Evolutionary conservation across 306 rosid species (phyloP).

Genomic region (Lotus japonicus): DNA sequence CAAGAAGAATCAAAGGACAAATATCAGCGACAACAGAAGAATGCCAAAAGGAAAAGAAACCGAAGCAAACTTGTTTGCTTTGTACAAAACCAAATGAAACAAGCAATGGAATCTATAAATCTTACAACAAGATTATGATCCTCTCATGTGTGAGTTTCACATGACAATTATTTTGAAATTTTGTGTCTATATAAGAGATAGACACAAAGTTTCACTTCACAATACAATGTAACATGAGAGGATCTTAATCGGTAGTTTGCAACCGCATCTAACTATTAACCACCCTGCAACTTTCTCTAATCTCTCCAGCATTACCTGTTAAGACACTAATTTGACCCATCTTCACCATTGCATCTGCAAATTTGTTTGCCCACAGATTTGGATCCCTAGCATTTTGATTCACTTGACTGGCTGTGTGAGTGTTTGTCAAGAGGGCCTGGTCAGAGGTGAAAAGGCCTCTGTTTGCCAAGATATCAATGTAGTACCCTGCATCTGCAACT

Average conservation of each 20-base stretch:
- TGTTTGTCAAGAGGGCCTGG: constrained; percentile 43
- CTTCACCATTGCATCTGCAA: constrained; percentile 62
- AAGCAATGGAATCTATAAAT: not conserved
- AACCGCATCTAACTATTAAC: constrained; percentile 14
- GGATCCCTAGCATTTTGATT: constrained; percentile 38
- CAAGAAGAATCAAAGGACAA: not conserved
- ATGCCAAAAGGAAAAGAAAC: not conserved
- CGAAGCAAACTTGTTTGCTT: constrained; percentile 9
- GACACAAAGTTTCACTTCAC: too few relatives aligned
- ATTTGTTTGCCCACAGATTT: constrained; percentile 35
- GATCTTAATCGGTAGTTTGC: too few relatives aligned
- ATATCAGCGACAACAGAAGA: not conserved
- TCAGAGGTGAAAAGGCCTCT: constrained; percentile 62
- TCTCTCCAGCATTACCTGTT: constrained; percentile 51
- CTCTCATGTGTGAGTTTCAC: too few relatives aligned
- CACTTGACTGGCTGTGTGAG: constrained; percentile 43
- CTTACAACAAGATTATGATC: too few relatives aligned
- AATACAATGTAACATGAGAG: too few relatives aligned
- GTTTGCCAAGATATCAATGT: constrained; percentile 32
- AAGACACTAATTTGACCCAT: constrained; percentile 56
- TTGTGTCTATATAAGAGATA: too few relatives aligned
- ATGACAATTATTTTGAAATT: too few relatives aligned
- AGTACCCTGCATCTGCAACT: constrained; percentile 39
- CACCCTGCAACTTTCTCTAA: constrained; percentile 52
- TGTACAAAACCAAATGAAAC: constrained; percentile 6